phyloP scores from a whole-genome alignment of 495 filamentous ascomycete species.

The Penicillium atrosanguineum region DNA sequence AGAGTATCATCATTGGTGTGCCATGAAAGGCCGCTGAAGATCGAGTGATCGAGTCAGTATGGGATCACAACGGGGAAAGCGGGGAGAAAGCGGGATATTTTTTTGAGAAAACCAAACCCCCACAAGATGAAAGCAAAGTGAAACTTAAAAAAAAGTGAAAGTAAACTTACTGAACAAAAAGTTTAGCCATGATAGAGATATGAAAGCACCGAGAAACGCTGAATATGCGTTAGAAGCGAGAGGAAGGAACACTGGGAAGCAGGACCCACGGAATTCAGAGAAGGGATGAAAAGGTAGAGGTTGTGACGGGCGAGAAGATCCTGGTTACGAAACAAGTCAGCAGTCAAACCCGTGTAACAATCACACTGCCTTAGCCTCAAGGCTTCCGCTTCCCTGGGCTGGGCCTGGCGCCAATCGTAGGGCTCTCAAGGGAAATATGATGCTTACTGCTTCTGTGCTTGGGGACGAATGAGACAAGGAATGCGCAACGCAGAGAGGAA shows the following conservation, averaged over 20 bases:
- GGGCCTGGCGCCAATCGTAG: conserved; percentile 13
- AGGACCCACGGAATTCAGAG: conserved; percentile 1
- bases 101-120: neutral
- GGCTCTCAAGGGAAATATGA: conserved; percentile 10
- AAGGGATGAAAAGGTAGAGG: conserved; percentile 1
- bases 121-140: neutral
- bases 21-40: conserved; percentile 86
- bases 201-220: neutral
- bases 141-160: neutral
- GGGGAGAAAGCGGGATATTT: neutral
- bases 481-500: conserved; percentile 1
- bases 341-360: conserved; percentile 30
- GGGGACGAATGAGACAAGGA: neutral
- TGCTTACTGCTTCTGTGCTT: conserved; percentile 18
- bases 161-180: conserved; percentile 27
- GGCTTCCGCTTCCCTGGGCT: conserved; percentile 22
- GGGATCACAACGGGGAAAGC: neutral
- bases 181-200: conserved; percentile 25
- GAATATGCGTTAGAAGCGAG: conserved; percentile 1
- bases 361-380: conserved; percentile 32
- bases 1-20: conserved; percentile 88
- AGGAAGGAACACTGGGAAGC: neutral
- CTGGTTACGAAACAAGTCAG: conserved; percentile 30
- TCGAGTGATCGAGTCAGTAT: conserved; percentile 2
- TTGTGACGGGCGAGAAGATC: conserved; percentile 19